A percentile compares a stretch with the other conserved stretches of the same genome.
These are phyloP conservation scores for Peronospora destructor DNA, from an alignment of 352 stramenopile genomes.

Conservation along the genomic window DNA sequence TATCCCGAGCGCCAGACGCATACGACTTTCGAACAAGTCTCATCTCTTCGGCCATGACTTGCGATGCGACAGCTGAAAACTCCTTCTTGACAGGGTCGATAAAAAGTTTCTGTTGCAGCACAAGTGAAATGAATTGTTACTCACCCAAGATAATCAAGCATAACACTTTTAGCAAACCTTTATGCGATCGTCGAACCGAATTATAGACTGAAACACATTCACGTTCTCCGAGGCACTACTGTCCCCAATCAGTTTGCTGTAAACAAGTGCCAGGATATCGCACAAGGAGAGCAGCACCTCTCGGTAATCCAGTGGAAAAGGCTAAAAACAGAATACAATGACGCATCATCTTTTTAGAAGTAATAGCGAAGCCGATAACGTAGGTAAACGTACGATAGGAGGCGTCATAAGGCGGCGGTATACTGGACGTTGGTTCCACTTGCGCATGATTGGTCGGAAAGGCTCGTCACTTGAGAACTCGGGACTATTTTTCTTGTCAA, in stretches of 20 bases:
- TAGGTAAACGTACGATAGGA: slow-evolving; percentile 44
- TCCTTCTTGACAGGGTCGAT: slow-evolving; percentile 81
- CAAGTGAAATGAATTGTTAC: slow-evolving; percentile 1
- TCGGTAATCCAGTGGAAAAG: slow-evolving; percentile 75
- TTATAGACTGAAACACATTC: slow-evolving; percentile 67
- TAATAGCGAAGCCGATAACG: neutral
- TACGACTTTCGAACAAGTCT: slow-evolving; percentile 45
- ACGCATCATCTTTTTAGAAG: neutral
- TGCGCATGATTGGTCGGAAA: slow-evolving; percentile 62
- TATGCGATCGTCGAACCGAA: slow-evolving; percentile 76
- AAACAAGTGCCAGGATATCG: slow-evolving; percentile 75
- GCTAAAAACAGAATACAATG: slow-evolving; percentile 29
- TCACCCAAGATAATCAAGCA: neutral
- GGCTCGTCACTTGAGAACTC: slow-evolving; percentile 46
- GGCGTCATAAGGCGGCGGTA: slow-evolving; percentile 66
- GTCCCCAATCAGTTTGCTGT: slow-evolving; percentile 77
- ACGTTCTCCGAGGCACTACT: slow-evolving; percentile 67
- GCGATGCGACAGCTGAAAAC: slow-evolving; percentile 51
- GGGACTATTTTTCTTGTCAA: slow-evolving; percentile 31
- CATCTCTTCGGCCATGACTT: slow-evolving; percentile 58
- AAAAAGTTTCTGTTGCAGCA: slow-evolving; percentile 59
- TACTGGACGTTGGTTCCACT: slow-evolving; percentile 79
- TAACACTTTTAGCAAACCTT: slow-evolving; percentile 34
- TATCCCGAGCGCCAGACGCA: slow-evolving; percentile 19
- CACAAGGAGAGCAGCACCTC: slow-evolving; percentile 76